phyloP scores from a whole-genome alignment of 192 early-diverging fungal species.

The Ramicandelaber brevisporus region DNA sequence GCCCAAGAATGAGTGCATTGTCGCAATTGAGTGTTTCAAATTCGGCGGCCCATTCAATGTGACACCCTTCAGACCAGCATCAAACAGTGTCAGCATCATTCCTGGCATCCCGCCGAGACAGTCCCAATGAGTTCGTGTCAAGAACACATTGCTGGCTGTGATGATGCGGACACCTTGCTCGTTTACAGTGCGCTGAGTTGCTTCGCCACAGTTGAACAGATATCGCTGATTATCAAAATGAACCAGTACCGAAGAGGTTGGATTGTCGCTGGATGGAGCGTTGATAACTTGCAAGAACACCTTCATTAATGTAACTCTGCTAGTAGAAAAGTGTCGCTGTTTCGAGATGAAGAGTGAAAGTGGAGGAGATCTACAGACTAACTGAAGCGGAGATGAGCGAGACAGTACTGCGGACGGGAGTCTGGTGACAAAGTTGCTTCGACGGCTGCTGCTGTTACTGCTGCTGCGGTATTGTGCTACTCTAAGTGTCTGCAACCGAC shows the following conservation, averaged over 20 bases:
- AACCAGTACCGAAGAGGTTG: conserved; percentile 38
- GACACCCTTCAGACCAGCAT: conserved; percentile 32
- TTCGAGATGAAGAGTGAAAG: too few species aligned
- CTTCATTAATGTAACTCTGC: too few species aligned
- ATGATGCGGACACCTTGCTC: conserved; percentile 44
- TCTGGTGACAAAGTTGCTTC: too few species aligned
- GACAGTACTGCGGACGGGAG: too few species aligned
- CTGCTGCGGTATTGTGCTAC: too few species aligned
- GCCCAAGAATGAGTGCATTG: conserved; percentile 53
- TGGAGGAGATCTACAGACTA: too few species aligned
- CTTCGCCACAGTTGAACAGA: conserved; percentile 85
- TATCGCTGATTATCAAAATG: conserved; percentile 52
- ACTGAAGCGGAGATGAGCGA: too few species aligned
- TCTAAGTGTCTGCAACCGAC: too few species aligned
- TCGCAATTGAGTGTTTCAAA: conserved; percentile 50
- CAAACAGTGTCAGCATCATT: conserved; percentile 74
- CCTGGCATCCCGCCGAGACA: conserved; percentile 75
- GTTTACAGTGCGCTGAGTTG: conserved; percentile 59
- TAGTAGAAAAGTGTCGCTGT: too few species aligned
- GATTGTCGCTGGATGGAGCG: conserved; percentile 22
- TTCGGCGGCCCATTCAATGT: conserved; percentile 50
- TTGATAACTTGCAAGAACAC: conserved; percentile 27
- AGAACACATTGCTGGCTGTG: conserved; percentile 52
- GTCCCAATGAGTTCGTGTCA: conserved; percentile 67
- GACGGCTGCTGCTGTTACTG: too few species aligned